Conservation (phyloP, 352 stramenopile species). For the Pythium insidiosum region DNA sequence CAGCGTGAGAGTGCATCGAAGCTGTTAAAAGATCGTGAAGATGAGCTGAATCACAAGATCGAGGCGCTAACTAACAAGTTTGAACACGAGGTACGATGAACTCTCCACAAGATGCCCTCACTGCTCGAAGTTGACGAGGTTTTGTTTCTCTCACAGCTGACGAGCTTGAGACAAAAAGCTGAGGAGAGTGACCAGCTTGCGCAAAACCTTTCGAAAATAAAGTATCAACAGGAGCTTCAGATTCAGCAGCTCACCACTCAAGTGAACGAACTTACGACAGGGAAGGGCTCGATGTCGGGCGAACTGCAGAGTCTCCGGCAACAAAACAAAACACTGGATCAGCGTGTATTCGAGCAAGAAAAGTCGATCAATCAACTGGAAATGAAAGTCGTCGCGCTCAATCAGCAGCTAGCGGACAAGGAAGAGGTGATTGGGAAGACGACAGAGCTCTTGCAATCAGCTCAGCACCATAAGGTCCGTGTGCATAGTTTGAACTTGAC, state of each 20-base stretch:
- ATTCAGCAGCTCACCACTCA: constrained; percentile 64
- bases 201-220: constrained; percentile 56
- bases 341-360: constrained; percentile 73
- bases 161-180: constrained; percentile 27
- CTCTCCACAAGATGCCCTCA: too few relatives aligned
- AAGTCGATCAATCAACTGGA: constrained; percentile 79
- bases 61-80: constrained; percentile 42
- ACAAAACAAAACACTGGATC: constrained; percentile 79
- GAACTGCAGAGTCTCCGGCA: constrained; percentile 49
- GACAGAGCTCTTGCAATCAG: constrained; percentile 52
- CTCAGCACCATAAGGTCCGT: constrained; percentile 53
- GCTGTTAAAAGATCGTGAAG: constrained; percentile 48
- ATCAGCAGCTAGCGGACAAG: constrained; percentile 75
- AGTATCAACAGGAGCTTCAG: constrained; percentile 75
- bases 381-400: constrained; percentile 50
- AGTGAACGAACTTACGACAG: constrained; percentile 42
- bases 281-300: constrained; percentile 24
- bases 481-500: background rate
- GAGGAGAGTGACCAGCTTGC: constrained; percentile 41
- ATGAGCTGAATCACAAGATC: constrained; percentile 60
- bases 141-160: constrained; percentile 25
- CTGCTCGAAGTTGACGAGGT: too few relatives aligned
- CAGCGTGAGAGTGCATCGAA: constrained; percentile 36
- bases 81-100: constrained; percentile 47
- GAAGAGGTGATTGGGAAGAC: constrained; percentile 70